Evolutionary conservation across 441 rosid genomes (phyloP).

Genomic region (Populus tomentosa): DNA sequence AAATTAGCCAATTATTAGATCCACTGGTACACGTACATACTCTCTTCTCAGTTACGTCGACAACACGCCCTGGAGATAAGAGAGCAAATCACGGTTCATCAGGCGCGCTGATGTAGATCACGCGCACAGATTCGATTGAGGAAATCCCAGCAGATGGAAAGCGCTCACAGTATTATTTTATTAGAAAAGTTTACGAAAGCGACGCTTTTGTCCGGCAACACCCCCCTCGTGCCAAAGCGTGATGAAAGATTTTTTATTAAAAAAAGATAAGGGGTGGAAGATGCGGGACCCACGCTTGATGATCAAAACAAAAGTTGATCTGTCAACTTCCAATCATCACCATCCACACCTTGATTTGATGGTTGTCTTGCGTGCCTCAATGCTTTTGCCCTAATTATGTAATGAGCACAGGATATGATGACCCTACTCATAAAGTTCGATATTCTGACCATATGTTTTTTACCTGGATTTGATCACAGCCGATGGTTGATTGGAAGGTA

Average conservation of each 20-base stretch:
- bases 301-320: constrained; percentile 30
- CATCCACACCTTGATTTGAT: constrained; percentile 50
- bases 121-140: not conserved
- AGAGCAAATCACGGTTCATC: not conserved
- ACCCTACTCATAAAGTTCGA: constrained; percentile 7
- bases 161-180: not conserved
- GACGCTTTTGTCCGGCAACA: constrained; percentile 25
- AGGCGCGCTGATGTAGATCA: not conserved
- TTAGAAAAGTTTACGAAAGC: constrained; percentile 32
- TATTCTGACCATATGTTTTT: constrained; percentile 10
- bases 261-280: not conserved
- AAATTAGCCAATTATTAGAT: too few species aligned
- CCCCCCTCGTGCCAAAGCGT: constrained; percentile 22
- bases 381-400: constrained; percentile 28
- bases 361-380: constrained; percentile 31
- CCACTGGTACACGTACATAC: too few species aligned
- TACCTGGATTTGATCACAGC: constrained; percentile 13
- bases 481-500: constrained; percentile 16
- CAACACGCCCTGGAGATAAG: not conserved
- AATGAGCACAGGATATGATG: constrained; percentile 23
- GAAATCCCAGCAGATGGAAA: not conserved
- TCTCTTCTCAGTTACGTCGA: too few species aligned
- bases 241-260: constrained; percentile 16
- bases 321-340: constrained; percentile 57
- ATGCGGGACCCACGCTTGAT: constrained; percentile 19